Evolutionary conservation across 140 eudicot genomes (phyloP).

Genomic region (Erigeron philadelphicus): DNA sequence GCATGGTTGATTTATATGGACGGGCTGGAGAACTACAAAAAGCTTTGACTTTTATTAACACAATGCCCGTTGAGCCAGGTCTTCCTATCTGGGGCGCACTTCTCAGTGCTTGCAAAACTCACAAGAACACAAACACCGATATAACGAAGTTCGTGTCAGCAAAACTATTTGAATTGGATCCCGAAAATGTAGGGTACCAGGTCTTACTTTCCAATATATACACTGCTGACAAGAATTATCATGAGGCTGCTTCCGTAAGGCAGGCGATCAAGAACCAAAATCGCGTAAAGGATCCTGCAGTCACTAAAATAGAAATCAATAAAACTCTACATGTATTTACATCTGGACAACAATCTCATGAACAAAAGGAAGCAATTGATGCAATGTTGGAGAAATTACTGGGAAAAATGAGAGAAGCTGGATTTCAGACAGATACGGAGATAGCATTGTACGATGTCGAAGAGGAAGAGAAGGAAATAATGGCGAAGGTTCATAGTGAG

Average conservation of each 20-base stretch:
- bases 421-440: slow-evolving; percentile 70
- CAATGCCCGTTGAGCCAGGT: slow-evolving; percentile 65
- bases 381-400: slow-evolving; percentile 59
- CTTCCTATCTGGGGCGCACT: slow-evolving; percentile 85
- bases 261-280: slow-evolving; percentile 61
- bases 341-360: slow-evolving; percentile 66
- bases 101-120: slow-evolving; percentile 83
- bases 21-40: slow-evolving; percentile 69
- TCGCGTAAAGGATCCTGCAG: slow-evolving; percentile 73
- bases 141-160: slow-evolving; percentile 72
- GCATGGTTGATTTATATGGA: slow-evolving; percentile 92
- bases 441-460: slow-evolving; percentile 91
- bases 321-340: slow-evolving; percentile 65
- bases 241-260: slow-evolving; percentile 68
- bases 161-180: slow-evolving; percentile 69
- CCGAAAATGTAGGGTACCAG: slow-evolving; percentile 76
- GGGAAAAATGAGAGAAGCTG: slow-evolving; percentile 82
- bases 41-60: slow-evolving; percentile 61
- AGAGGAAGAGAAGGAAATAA: slow-evolving; percentile 96
- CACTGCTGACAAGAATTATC: slow-evolving; percentile 59
- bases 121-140: slow-evolving; percentile 52
- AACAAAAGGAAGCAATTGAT: slow-evolving; percentile 51
- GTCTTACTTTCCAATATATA: slow-evolving; percentile 80
- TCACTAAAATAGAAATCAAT: slow-evolving; percentile 69
- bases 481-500: slow-evolving; percentile 96